Conservation (phyloP, 371 early-diverging fungal species). For the Zopfochytrium polystomum region DNA sequence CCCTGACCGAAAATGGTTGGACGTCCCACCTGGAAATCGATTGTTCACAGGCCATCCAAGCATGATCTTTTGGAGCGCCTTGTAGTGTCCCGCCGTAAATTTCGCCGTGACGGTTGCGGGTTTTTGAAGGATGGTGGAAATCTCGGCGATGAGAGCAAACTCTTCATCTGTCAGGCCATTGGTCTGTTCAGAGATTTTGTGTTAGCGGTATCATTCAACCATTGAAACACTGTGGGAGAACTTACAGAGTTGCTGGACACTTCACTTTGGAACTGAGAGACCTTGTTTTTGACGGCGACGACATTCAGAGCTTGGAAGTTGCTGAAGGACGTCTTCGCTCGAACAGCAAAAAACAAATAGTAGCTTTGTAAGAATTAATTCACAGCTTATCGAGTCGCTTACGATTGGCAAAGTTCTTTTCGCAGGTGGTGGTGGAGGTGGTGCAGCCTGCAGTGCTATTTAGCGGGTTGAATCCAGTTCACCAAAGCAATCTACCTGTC, state of each 20-base stretch:
- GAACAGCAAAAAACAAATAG: not conserved
- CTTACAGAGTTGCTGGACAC: conserved; percentile 8
- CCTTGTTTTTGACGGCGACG: conserved; percentile 68
- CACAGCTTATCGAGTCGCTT: not conserved
- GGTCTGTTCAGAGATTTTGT: conserved; percentile 3
- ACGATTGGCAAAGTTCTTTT: conserved; percentile 9
- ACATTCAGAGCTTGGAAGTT: conserved; percentile 71
- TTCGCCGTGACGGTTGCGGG: too few species aligned
- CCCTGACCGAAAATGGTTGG: not conserved
- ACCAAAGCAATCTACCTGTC: conserved; percentile 1
- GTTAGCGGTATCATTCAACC: not conserved
- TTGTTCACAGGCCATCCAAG: conserved; percentile 60
- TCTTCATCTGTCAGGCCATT: conserved; percentile 1
- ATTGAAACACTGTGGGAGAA: not conserved
- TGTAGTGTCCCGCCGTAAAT: conserved; percentile 9
- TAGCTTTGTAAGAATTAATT: not conserved
- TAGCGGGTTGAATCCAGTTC: too few species aligned
- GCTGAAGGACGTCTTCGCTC: not conserved
- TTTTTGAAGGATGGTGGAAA: conserved; percentile 1
- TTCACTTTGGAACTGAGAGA: conserved; percentile 61
- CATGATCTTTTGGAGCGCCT: conserved; percentile 26
- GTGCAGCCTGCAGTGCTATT: not conserved
- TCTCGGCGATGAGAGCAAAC: conserved; percentile 9
- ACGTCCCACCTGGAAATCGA: conserved; percentile 66
- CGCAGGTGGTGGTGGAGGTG: conserved; percentile 4